Evolutionary conservation across 345 rosid species (phyloP), one percentile per base, ranked within the genome.

Genomic region (Salix caprea): DNA sequence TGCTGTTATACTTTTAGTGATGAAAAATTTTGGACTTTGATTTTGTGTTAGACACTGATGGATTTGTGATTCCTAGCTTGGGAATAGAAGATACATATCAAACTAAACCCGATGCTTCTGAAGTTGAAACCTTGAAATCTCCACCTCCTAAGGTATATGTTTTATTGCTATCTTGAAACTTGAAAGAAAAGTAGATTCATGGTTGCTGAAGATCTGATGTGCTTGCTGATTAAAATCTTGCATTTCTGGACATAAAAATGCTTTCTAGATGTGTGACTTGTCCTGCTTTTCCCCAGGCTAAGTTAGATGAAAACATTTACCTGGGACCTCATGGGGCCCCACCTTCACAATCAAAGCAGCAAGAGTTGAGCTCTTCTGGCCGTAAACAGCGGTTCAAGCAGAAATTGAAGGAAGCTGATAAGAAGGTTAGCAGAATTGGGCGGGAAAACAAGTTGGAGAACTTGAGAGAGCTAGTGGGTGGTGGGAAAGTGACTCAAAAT

Each of bases 261-360:
- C 2, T 24, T 23, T 56, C 44, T 32, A 18, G 64, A 34, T 65
- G 4, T 23, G 10, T 34, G 50, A 16, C 46, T 2, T 37, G 16
- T 39, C 7, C 52, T 74, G 14, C 26, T 54, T 28, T 50, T 81
- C 28, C 70, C 78, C 84, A 89, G 94, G 74, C 76, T 39, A 77
- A 80, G 77, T 85, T 74, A 68, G 96, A 91, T 88, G 97, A 93
- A 80, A 86, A 74, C 77, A 93, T 91, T 75, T 95, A 95, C 87
- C 79, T 95, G 70, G 97, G 99, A 75, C 99, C 99, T 40, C 97
- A 90, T 67, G 98, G 98, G 64, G 94, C 98, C 10, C 96, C 94
- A 28, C 96, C 96, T 5, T 91, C 93, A 1, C 92, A 87, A 68
- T 78, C 89, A 56, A 91, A 87, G 86, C 94, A 83, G 78, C 90